These are phyloP conservation scores for Epipyxis sp. DNA, from an alignment of 108 stramenopile species.

Conservation along the genomic window DNA sequence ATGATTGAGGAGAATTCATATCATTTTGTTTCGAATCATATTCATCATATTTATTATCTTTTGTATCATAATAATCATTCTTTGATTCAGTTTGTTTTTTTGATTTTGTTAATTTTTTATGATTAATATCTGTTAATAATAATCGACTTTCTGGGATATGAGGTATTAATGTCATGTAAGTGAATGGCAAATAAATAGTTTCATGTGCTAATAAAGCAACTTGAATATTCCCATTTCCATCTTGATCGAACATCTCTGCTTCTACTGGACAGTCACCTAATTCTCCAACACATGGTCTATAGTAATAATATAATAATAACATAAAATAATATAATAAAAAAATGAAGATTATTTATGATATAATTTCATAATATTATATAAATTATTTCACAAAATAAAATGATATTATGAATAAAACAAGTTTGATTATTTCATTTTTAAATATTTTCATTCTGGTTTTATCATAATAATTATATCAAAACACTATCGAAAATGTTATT, in stretches of 20 bases:
- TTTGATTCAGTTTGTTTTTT: neutral
- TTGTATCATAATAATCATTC: neutral
- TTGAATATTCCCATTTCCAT: constrained; percentile 25
- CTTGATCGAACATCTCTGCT: constrained; percentile 53
- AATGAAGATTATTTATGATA: too few relatives aligned
- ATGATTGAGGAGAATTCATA: neutral
- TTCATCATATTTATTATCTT: neutral
- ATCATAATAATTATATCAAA: too few relatives aligned
- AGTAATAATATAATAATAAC: too few relatives aligned
- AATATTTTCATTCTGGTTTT: too few relatives aligned
- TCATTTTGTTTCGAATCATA: neutral
- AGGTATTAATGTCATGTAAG: constrained; percentile 39
- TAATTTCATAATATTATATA: too few relatives aligned
- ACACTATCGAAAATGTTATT: too few relatives aligned
- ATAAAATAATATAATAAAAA: too few relatives aligned
- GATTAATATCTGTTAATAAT: too few relatives aligned
- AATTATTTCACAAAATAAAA: too few relatives aligned
- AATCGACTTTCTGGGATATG: neutral
- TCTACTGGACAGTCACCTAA: constrained; percentile 52
- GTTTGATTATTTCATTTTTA: too few relatives aligned
- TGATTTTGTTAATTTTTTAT: too few relatives aligned
- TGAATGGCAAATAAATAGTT: constrained; percentile 55
- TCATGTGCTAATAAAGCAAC: constrained; percentile 55
- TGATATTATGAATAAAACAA: too few relatives aligned
- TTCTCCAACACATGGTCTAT: constrained; percentile 39